These are phyloP conservation scores for Acanthamoeba sp. DNA, from an alignment of 208 protist genomes.

Conservation along the genomic window DNA sequence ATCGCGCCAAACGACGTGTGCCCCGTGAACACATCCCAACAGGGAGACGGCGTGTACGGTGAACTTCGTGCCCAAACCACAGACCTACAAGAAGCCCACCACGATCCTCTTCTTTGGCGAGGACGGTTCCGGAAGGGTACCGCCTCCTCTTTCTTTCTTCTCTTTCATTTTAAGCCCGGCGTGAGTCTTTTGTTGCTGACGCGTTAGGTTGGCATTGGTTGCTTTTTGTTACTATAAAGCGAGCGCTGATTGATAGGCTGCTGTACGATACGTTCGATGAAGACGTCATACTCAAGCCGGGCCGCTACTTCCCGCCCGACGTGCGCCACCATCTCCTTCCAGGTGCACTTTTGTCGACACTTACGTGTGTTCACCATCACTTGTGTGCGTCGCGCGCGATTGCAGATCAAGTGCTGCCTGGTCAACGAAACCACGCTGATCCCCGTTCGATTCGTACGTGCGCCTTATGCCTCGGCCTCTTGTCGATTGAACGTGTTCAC, in stretches of 20 bases:
- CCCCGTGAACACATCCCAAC: neutral
- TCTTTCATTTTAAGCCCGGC: neutral
- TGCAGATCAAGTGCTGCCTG: conserved; percentile 42
- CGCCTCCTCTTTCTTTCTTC: neutral
- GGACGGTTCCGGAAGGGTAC: neutral
- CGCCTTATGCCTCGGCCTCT: too few species aligned
- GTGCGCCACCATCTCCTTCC: neutral
- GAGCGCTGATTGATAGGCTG: neutral
- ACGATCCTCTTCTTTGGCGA: conserved; percentile 42
- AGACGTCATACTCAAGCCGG: neutral
- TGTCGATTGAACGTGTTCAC: neutral
- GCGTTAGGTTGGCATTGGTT: neutral
- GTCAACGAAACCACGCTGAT: neutral
- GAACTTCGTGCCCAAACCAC: conserved; percentile 36
- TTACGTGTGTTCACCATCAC: neutral
- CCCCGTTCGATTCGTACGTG: conserved; percentile 36
- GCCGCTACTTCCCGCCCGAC: conserved; percentile 15
- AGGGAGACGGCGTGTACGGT: conserved; percentile 29
- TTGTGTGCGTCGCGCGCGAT: neutral
- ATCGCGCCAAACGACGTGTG: too few species aligned
- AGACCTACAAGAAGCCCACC: conserved; percentile 23
- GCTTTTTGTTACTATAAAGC: neutral
- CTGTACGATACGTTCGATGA: conserved; percentile 19
- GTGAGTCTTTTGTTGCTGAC: neutral
- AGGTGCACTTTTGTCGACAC: neutral